These are phyloP conservation scores for Rusavskia elegans DNA, from an alignment of 495 filamentous ascomycete species.

Conservation along the genomic window DNA sequence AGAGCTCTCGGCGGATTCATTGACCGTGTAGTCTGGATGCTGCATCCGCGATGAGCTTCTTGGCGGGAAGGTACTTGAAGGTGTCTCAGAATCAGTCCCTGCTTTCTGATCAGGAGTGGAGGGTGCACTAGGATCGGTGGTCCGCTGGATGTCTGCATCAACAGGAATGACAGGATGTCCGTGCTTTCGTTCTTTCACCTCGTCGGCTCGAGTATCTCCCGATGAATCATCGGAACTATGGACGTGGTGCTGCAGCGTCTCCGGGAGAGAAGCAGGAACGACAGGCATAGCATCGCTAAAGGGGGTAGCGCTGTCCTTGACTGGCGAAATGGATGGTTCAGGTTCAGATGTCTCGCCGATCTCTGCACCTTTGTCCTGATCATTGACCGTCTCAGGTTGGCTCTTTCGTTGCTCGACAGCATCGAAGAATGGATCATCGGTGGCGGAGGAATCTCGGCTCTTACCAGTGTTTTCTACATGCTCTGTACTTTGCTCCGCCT, in stretches of 20 bases:
- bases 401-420: not conserved
- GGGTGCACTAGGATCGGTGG: not conserved
- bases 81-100: not conserved
- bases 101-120: not conserved
- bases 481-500: not conserved
- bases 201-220: not conserved
- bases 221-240: not conserved
- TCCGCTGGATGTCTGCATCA: not conserved
- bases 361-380: not conserved
- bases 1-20: not conserved
- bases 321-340: not conserved
- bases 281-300: slow-evolving; percentile 1
- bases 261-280: not conserved
- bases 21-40: not conserved
- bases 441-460: not conserved
- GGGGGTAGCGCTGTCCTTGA: not conserved
- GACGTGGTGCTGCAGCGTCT: not conserved
- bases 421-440: slow-evolving; percentile 12
- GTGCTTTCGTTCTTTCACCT: not conserved
- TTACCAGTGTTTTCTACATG: not conserved
- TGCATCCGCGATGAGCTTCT: slow-evolving; percentile 2
- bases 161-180: not conserved
- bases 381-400: not conserved
- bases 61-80: not conserved
- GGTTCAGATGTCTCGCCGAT: not conserved